A percentile compares a stretch with the other conserved stretches of the same genome.
Conservation (phyloP, 805 yeast species). For the Brettanomyces nanus region DNA sequence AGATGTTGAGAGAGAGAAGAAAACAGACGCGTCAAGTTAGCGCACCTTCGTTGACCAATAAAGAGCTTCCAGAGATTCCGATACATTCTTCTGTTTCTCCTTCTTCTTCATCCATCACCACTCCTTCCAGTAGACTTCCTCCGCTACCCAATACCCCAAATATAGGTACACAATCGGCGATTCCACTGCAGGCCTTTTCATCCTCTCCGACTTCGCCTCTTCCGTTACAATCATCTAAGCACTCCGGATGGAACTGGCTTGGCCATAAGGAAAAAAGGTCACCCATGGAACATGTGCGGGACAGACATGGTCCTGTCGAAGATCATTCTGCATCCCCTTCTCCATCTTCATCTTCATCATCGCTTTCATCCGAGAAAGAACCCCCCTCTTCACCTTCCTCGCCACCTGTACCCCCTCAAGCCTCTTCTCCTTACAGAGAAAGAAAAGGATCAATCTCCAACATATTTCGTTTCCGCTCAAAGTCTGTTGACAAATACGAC, state of each 20-base stretch:
- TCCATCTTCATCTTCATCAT: neutral
- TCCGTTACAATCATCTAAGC: neutral
- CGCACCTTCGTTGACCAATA: neutral
- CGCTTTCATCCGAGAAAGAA: neutral
- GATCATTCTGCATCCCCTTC: too few relatives aligned
- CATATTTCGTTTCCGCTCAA: neutral
- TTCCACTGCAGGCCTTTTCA: too few relatives aligned
- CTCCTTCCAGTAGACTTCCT: slow-evolving; percentile 6
- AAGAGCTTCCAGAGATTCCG: too few relatives aligned
- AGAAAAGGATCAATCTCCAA: neutral
- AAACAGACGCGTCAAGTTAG: too few relatives aligned
- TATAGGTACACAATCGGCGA: neutral
- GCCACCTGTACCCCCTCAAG: slow-evolving; percentile 1
- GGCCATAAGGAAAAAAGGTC: neutral
- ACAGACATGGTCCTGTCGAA: slow-evolving; percentile 4
- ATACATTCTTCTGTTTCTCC: too few relatives aligned
- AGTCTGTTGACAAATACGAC: neutral
- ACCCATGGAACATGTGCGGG: neutral
- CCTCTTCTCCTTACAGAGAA: neutral
- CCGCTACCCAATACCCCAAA: slow-evolving; percentile 7
- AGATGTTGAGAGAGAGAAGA: neutral
- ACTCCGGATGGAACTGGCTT: slow-evolving; percentile 4
- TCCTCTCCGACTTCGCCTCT: neutral
- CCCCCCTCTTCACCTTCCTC: neutral
- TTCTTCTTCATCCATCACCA: neutral